Percentiles rank a stretch among this genome's conserved stretches.
phyloP scores from a whole-genome alignment of 116 monocot species.

The Dioscorea cayenensis region DNA sequence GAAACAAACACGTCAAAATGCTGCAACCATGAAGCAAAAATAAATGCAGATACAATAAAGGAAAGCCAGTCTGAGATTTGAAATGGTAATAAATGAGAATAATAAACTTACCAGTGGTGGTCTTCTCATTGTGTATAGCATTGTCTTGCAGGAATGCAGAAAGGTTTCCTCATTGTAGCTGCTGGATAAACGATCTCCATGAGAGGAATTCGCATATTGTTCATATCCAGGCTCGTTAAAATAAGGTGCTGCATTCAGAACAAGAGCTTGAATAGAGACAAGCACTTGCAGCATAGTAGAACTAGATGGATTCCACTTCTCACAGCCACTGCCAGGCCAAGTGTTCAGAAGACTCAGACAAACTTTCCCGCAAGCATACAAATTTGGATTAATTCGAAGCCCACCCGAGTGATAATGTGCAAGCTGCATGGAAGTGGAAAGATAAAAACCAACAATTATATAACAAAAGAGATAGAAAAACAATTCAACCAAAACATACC shows the following conservation, averaged over 20 bases:
- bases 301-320: constrained; percentile 54
- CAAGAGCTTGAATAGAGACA: constrained; percentile 82
- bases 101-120: constrained; percentile 52
- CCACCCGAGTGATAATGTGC: constrained; percentile 73
- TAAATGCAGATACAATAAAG: not conserved
- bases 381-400: constrained; percentile 75
- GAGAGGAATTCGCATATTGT: constrained; percentile 17
- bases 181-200: constrained; percentile 36
- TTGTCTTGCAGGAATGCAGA: constrained; percentile 70
- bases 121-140: constrained; percentile 54
- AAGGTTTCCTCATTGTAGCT: constrained; percentile 52
- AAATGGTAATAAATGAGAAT: not conserved
- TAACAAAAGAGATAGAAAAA: not conserved
- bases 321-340: constrained; percentile 68
- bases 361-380: constrained; percentile 73
- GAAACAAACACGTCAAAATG: constrained; percentile 68
- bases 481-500: constrained; percentile 22
- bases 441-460: not conserved
- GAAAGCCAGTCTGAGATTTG: not conserved
- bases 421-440: constrained; percentile 25
- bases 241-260: constrained; percentile 77
- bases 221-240: constrained; percentile 78
- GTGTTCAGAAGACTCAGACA: constrained; percentile 84
- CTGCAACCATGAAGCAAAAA: constrained; percentile 20
- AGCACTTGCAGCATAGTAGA: constrained; percentile 87